A percentile compares a stretch with the other conserved stretches of the same genome.
Conservation (phyloP, 2,329 filamentous ascomycete species). For the Aspergillus jensenii region DNA sequence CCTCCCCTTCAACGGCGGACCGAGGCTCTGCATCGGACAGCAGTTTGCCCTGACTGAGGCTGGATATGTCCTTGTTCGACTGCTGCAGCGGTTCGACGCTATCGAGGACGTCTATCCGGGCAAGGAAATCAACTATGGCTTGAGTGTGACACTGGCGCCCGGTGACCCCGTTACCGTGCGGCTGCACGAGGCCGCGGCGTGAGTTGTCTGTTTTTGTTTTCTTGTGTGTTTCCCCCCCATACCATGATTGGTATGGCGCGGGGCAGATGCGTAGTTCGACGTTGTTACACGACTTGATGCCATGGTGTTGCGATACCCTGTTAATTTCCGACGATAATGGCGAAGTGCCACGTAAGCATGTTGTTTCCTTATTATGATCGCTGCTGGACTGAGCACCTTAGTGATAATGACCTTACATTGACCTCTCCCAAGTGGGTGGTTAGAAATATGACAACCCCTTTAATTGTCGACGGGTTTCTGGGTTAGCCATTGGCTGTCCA, state of each 20-base stretch:
- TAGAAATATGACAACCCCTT: background rate
- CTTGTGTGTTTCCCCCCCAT: background rate
- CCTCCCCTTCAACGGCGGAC: constrained; percentile 73
- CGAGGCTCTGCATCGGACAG: constrained; percentile 74
- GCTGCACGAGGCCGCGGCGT: constrained; percentile 25
- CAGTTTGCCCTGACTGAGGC: constrained; percentile 76
- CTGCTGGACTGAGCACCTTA: background rate
- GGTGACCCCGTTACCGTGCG: constrained; percentile 31
- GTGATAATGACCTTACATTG: background rate
- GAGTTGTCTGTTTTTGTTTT: background rate
- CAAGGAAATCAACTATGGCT: constrained; percentile 18
- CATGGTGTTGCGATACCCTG: background rate
- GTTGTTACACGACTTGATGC: background rate
- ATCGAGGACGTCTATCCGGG: constrained; percentile 47
- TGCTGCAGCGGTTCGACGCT: constrained; percentile 70
- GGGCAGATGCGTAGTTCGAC: background rate
- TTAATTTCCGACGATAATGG: background rate
- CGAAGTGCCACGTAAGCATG: background rate
- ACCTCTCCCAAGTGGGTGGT: background rate
- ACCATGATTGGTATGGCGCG: background rate
- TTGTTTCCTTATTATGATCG: background rate
- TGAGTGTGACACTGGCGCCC: constrained; percentile 29
- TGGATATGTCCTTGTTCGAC: constrained; percentile 65
- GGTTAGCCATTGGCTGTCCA: background rate
- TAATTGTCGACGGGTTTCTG: background rate